These are phyloP conservation scores for Herpetospermum pedunculosum DNA, from an alignment of 306 rosid genomes.

Conservation along the genomic window DNA sequence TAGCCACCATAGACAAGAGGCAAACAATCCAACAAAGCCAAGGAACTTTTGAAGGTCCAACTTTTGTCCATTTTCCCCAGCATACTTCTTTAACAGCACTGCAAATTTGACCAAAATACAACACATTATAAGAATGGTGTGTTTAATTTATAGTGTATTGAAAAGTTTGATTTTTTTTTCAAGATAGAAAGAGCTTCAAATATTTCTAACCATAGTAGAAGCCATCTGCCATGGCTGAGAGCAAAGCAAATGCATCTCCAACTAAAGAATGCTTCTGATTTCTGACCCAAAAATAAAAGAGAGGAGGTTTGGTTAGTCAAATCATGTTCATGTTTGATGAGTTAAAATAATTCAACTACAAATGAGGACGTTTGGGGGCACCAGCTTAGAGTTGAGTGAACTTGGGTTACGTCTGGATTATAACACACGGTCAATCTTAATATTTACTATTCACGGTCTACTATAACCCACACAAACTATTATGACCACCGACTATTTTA, in stretches of 20 bases:
- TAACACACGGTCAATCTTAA: too few relatives aligned
- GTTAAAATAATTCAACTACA: too few relatives aligned
- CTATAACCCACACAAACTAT: too few relatives aligned
- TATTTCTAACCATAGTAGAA: constrained; percentile 53
- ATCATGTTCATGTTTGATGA: too few relatives aligned
- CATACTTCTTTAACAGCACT: constrained; percentile 69
- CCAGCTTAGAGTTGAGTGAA: too few relatives aligned
- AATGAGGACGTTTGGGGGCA: too few relatives aligned
- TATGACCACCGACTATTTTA: too few relatives aligned
- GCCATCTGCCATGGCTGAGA: constrained; percentile 80
- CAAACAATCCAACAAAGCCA: constrained; percentile 82
- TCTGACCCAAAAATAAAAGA: constrained; percentile 16
- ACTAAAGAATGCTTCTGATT: constrained; percentile 49
- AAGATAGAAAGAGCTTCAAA: neutral
- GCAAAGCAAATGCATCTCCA: constrained; percentile 84
- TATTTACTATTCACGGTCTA: too few relatives aligned
- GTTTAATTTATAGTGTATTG: too few relatives aligned
- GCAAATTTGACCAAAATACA: neutral
- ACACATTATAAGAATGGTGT: neutral
- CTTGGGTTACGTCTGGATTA: too few relatives aligned
- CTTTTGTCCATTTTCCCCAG: constrained; percentile 76
- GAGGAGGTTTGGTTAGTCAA: too few relatives aligned
- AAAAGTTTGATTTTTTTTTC: too few relatives aligned
- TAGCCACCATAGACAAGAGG: constrained; percentile 77
- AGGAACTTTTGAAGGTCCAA: constrained; percentile 80